Base-by-base conservation (phyloP, 805 yeast genomes). In the Hanseniaspora occidentalis region DNA sequence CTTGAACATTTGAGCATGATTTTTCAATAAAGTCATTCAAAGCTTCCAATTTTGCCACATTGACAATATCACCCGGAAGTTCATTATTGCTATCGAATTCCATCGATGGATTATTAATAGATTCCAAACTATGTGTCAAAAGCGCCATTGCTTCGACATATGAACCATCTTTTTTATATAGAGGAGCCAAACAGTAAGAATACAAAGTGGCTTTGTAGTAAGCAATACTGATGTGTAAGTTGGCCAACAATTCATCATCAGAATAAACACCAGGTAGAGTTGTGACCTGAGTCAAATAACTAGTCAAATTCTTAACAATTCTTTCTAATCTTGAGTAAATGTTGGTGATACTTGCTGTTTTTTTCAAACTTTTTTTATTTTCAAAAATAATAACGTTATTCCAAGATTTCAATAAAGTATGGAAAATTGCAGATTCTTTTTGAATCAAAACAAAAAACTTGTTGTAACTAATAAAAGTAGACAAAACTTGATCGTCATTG, bases 181-280 rank as follows among this genome's bases (percentile, higher is more conserved):
- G 40, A 9, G 50, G 35, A 3, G 55, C 57, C 13, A 58, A 42
- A 40, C 60, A 56, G 17, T 49, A 52, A 4, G 58, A 48, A 24
- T 45, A 44, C 31, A 53, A 39, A 21, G 47, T 38, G 4, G 50
- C 27, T 33, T 49, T 46, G 42, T 46, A 57, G 43, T 51, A 54
- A 10, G 39, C 21, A 26, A 46, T 50, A 13, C 46, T 35, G n/a
- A 56, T 40, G 18, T 52, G 56, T 35, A 58, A 37, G 35, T 51
- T 51, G n/a, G 46, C 60, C 45, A 64, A 56, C 41, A 89, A 66
- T 18, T 70, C 77, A 40, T 82, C 92, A 54, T 85, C 95, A 40
- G 84, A 83, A 53, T 81, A 77, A 16, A 89, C 95, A 67, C 97
- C 97, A 0, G 96, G 96, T 39, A 92, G 68, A 45, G 85, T 95